Percentiles rank a stretch among this genome's conserved stretches.
These are phyloP conservation scores for Candida manassasensis DNA, from an alignment of 805 yeast species.

Conservation along the genomic window DNA sequence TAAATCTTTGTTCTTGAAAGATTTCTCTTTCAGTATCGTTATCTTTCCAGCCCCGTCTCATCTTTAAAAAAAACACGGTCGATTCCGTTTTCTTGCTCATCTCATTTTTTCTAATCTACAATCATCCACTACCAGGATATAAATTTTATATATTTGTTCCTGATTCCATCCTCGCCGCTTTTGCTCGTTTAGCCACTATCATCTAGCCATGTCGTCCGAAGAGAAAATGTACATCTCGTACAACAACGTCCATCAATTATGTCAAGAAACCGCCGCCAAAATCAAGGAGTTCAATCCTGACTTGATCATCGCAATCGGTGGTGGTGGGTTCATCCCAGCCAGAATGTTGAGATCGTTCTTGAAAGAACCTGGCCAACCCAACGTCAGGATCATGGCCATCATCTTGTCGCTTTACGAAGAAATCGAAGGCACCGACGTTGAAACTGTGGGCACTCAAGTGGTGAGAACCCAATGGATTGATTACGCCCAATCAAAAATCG, in stretches of 20 bases:
- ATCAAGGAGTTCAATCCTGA: slow-evolving; percentile 77
- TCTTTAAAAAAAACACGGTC: too few species aligned
- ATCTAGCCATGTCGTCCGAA: slow-evolving; percentile 14
- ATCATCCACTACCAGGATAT: too few species aligned
- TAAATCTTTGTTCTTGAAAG: too few species aligned
- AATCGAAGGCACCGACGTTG: slow-evolving; percentile 54
- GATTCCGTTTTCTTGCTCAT: too few species aligned
- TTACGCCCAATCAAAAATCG: slow-evolving; percentile 57
- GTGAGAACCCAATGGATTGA: slow-evolving; percentile 83
- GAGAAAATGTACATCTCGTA: slow-evolving; percentile 69
- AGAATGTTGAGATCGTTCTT: slow-evolving; percentile 90
- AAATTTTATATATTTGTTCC: too few species aligned
- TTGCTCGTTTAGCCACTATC: too few species aligned
- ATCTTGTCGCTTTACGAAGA: slow-evolving; percentile 90
- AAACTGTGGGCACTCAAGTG: slow-evolving; percentile 55
- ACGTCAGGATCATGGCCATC: slow-evolving; percentile 91
- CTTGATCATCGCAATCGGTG: slow-evolving; percentile 91
- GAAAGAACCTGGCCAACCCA: slow-evolving; percentile 82
- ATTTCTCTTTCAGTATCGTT: too few species aligned
- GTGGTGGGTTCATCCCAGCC: slow-evolving; percentile 98
- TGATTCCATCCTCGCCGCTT: too few species aligned
- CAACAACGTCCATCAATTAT: slow-evolving; percentile 74
- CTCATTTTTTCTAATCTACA: too few species aligned
- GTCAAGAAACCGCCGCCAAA: slow-evolving; percentile 57
- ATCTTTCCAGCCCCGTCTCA: too few species aligned